Evolutionary conservation across 352 stramenopile genomes (phyloP), one percentile per base, ranked within the genome.

Genomic region (Phytophthora vignae): DNA sequence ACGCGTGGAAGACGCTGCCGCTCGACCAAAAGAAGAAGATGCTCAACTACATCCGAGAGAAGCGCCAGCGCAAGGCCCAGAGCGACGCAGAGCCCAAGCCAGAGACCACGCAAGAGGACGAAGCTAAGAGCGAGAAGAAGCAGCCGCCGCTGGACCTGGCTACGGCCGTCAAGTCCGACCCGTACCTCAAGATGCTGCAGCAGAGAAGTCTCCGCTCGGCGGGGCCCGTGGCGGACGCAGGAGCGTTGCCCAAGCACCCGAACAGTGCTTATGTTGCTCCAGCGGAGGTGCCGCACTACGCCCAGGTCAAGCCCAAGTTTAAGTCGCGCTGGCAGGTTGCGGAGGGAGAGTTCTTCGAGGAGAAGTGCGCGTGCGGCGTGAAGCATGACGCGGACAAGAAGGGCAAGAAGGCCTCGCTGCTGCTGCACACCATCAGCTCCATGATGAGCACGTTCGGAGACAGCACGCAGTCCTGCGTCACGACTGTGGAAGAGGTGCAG

Each of bases 371-470:
- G 1, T 96, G 89, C 57, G 85, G 86, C 1, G 60, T 74, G 25
- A 85, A 77, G 27, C 89, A 95, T 69, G 69, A 83, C 12, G 61
- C 63, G 5, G 60, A 27, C 25, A 77, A 81, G 25, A 84, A 80
- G 3, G 52, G 49, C 33, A 87, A 78, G 46, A 78, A 79, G 49
- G 77, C 73, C 54, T 76, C 80, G 17, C 56, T 85, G 55, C 68
- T 94, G 17, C 49, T 90, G 55, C 74, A 79, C 42, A 92, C 87
- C 6, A 88, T 96, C 56, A 85, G 82, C 25, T 77, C 84, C 9
- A 96, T 96, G 86, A 93, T 96, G 83, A 92, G 80, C 61, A 95
- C 87, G 14, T 96, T 95, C 69, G 89, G 89, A 4, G 89, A 96
- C 57, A 73, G 59, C 17, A 79, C 78, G 10, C 73, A 77, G 14